Conservation (phyloP, 108 stramenopile species). For the Aurantiochytrium sp. region DNA sequence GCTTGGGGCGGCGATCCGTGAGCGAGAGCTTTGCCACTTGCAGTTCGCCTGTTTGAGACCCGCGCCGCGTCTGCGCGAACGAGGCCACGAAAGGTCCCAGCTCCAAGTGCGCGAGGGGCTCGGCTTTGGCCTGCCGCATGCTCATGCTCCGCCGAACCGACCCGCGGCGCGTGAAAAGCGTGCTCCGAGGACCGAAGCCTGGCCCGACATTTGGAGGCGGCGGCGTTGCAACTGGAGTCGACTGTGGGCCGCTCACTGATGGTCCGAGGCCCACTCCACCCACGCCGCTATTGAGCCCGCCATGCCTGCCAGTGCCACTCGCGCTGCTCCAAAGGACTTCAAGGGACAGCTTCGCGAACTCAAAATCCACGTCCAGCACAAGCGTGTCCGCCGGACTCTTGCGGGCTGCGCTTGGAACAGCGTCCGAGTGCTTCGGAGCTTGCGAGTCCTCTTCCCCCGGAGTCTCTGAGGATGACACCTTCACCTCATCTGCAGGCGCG, state of each 20-base stretch:
- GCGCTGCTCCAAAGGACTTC: not conserved
- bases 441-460: no score
- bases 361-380: not conserved
- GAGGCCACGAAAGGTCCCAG: not conserved
- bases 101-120: not conserved
- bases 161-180: no score
- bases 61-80: not conserved
- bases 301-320: no score
- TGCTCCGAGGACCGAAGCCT: no score
- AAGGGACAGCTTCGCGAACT: not conserved
- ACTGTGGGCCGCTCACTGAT: not conserved
- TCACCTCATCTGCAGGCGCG: no score
- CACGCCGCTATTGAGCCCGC: no score
- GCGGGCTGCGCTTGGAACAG: no score
- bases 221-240: not conserved
- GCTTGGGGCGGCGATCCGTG: not conserved
- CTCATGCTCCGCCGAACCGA: not conserved
- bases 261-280: no score
- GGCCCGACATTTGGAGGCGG: no score
- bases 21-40: not conserved
- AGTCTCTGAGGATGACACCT: no score
- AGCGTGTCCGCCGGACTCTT: no score
- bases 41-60: not conserved
- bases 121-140: not conserved
- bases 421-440: no score